Percentiles rank a stretch among this genome's conserved stretches.
Evolutionary conservation across 768 basidiomycete genomes (phyloP).

Genomic region (Sporobolomyces pararoseus): DNA sequence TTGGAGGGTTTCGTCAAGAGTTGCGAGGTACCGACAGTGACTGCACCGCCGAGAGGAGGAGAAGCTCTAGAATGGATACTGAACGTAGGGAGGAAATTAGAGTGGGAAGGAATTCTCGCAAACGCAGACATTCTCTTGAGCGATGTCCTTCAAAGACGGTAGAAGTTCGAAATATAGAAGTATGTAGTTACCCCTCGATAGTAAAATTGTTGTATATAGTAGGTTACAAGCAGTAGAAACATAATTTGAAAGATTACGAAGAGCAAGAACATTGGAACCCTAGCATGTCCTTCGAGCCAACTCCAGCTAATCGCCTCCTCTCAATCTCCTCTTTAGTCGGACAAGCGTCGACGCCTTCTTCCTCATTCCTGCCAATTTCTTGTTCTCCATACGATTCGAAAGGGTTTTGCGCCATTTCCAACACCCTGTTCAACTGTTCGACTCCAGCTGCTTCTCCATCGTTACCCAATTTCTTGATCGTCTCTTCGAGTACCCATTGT

Average conservation of each 20-base stretch:
- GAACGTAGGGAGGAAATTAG: conserved; percentile 21
- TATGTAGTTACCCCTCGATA: too few relatives aligned
- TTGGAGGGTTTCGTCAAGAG: conserved; percentile 26
- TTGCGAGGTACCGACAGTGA: conserved; percentile 19
- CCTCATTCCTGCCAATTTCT: conserved; percentile 57
- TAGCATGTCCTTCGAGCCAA: conserved; percentile 33
- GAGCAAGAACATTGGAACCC: conserved; percentile 46
- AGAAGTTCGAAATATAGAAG: too few relatives aligned
- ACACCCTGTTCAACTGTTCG: conserved; percentile 65
- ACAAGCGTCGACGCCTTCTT: not conserved
- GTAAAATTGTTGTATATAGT: too few relatives aligned
- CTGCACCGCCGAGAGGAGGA: conserved; percentile 10
- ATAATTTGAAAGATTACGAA: not conserved
- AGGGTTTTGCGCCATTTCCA: conserved; percentile 84
- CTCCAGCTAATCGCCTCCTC: conserved; percentile 38
- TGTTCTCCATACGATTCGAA: conserved; percentile 79
- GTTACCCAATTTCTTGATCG: conserved; percentile 69
- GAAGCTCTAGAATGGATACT: conserved; percentile 36
- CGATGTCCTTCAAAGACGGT: conserved; percentile 19
- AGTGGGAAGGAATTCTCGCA: conserved; percentile 33
- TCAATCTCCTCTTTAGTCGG: conserved; percentile 37
- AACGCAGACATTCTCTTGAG: conserved; percentile 31
- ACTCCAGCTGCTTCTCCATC: conserved; percentile 51
- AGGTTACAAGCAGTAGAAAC: not conserved
- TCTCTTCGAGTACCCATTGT: conserved; percentile 95